Base-by-base conservation (phyloP, 140 eudicot genomes). In the Flaveria floridana region DNA sequence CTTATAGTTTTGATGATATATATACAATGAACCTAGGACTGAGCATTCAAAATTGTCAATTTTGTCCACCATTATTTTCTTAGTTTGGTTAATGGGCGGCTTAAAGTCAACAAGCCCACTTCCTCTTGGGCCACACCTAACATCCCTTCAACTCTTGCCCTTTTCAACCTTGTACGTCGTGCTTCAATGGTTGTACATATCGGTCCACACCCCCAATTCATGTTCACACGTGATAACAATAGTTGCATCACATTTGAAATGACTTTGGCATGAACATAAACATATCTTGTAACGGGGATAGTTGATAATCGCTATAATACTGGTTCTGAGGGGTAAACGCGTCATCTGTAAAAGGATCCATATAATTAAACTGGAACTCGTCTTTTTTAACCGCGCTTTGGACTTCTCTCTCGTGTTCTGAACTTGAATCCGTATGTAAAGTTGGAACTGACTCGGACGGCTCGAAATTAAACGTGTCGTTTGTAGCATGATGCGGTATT, bases 361-460 rank as follows among this genome's bases (percentile, higher is more conserved):
- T 26, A 85, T 84, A 92, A 73, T 80, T 80, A 11, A 82, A 86
- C 20, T 76, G 87, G 9, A 46, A 85, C 0, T 86, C 86, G 13
- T 87, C 84, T 51, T 70, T 61, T 42, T 58, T 37, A n/a, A 46
- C 67, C 66, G 81, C 52, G 51, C 90, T 79, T 76, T 81, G 62
- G 59, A 76, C 63, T 76, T 79, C 76, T 68, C 9, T 75, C 86
- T 89, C 70, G 84, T 89, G 96, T 73, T 87, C 96, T 2, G 95
- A 89, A 46, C 98, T 92, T 9, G 97, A 85, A 64, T 87, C 89
- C 12, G 96, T 84, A 21, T 88, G 96, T 30, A 90, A 81, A 11
- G 81, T 86, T 0, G 98, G 96, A 7, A 92, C 81, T 0, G 98
- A 89, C 14, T 92, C 98, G 10, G 98, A 84, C 18, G 89, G 53